Percentiles rank a stretch among this genome's conserved stretches.
These are phyloP conservation scores for Letharia columbiana DNA, from an alignment of 495 filamentous ascomycete species.

Conservation along the genomic window DNA sequence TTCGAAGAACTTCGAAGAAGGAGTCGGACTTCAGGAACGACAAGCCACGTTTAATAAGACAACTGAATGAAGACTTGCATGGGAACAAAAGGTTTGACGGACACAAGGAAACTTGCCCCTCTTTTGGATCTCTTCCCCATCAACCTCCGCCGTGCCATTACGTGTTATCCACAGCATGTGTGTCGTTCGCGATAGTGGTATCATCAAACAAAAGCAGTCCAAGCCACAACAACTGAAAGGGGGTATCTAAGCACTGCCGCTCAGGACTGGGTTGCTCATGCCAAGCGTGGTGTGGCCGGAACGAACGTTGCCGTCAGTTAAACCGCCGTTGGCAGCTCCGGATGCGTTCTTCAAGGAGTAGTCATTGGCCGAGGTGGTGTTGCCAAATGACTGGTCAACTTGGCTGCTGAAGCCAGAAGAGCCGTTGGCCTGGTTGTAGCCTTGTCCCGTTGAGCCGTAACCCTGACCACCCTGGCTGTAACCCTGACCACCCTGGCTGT, in stretches of 20 bases:
- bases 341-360: conserved; percentile 23
- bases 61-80: conserved; percentile 5
- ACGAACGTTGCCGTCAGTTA: conserved; percentile 15
- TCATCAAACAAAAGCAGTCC: conserved; percentile 31
- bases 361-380: conserved; percentile 19
- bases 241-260: conserved; percentile 33
- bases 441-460: neutral
- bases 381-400: conserved; percentile 46
- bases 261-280: conserved; percentile 40
- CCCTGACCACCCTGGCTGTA: too few relatives aligned
- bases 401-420: conserved; percentile 46
- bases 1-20: conserved; percentile 4
- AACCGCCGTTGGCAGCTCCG: conserved; percentile 23
- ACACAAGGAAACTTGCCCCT: conserved; percentile 14
- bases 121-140: conserved; percentile 6
- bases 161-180: conserved; percentile 19
- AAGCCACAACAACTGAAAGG: conserved; percentile 17
- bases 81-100: neutral
- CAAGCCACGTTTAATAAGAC: conserved; percentile 4
- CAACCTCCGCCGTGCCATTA: conserved; percentile 26
- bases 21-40: conserved; percentile 9
- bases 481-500: neutral
- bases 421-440: conserved; percentile 22
- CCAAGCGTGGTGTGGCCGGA: conserved; percentile 35
- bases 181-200: conserved; percentile 33